Evolutionary conservation across 176 grass and related monocot genomes (phyloP), one percentile per base, ranked within the genome.

Genomic region (Stipa capillata): DNA sequence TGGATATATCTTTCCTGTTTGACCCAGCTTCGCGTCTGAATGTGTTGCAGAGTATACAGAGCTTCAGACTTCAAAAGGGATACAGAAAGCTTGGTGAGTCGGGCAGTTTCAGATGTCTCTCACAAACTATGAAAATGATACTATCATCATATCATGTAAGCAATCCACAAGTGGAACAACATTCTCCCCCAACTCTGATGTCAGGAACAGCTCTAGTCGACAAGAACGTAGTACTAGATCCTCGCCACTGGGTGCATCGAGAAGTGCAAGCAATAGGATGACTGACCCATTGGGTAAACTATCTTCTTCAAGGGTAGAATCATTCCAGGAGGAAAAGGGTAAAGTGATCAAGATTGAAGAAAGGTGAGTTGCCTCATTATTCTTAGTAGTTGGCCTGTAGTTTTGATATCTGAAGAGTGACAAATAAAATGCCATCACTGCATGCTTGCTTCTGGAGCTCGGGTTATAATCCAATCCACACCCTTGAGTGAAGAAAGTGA

Each of bases 381-480:
- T 87, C 15, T 23, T 65, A 54, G 73, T 17, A 11, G 1, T 85
- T 77, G 3, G 23, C 35, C 27, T 45, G 25, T 29, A 33, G 11
- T 44, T 54, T 76, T 29, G 67, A 25, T 44, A 39, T 71, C 55
- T 73, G 2, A 42, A 44, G 37, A 88, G 62, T 93, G 83, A 91
- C 85, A 80, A 33, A 69, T 42, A 55, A 39, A 7, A 2, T 72
- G 18, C 82, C 42, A 4, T 72, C 77, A 74, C 40, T 92, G 71
- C 95, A 97, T 91, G 92, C 95, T 97, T 90, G 79, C 89, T 90
- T 97, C 94, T 82, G 94, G 94, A 81, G 94, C 94, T 87, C 81
- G 72, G 85, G 88, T 98, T 94, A 92, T 87, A 88, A 99, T 99
- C 73, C 80, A 99, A 45, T 99, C 92, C 42, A 79, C 62, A 69